A percentile compares a stretch with the other conserved stretches of the same genome.
phyloP scores from a whole-genome alignment of 1,139 yeast genomes.

The Saccharomycopsis crataegensis region DNA sequence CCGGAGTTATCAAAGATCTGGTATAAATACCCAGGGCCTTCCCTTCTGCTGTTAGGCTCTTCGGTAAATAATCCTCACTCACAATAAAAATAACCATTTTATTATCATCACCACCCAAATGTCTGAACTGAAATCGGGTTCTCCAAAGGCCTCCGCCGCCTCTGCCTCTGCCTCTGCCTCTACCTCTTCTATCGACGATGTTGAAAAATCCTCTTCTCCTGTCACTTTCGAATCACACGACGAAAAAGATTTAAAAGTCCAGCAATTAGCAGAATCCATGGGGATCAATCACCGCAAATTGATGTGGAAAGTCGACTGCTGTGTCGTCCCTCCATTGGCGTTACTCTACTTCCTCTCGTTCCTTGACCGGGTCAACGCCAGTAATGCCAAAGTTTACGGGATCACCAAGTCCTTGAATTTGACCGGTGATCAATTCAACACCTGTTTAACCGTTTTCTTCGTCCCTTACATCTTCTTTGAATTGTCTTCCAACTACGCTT shows the following conservation, averaged over 20 bases:
- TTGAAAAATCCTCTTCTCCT: neutral
- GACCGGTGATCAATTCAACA: slow-evolving; percentile 53
- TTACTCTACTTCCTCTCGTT: slow-evolving; percentile 61
- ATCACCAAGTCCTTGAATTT: slow-evolving; percentile 44
- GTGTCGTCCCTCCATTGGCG: slow-evolving; percentile 67
- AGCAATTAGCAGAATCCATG: slow-evolving; percentile 52
- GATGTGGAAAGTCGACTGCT: slow-evolving; percentile 48
- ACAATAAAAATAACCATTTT: no score
- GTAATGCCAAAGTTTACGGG: slow-evolving; percentile 68
- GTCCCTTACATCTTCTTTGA: slow-evolving; percentile 67
- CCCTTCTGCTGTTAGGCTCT: no score
- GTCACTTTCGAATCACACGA: neutral
- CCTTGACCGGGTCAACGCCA: slow-evolving; percentile 65
- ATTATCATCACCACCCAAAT: no score
- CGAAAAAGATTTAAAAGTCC: slow-evolving; percentile 34
- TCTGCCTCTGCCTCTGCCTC: no score
- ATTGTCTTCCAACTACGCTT: slow-evolving; percentile 54
- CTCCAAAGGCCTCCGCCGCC: no score
- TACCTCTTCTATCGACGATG: no score
- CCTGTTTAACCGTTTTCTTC: slow-evolving; percentile 59
- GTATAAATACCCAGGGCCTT: no score
- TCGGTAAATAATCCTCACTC: no score
- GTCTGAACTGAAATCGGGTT: no score
- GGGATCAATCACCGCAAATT: slow-evolving; percentile 38
- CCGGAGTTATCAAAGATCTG: no score